Conservation (phyloP, 1,139 yeast genomes). For the Protomyces gravidus region DNA sequence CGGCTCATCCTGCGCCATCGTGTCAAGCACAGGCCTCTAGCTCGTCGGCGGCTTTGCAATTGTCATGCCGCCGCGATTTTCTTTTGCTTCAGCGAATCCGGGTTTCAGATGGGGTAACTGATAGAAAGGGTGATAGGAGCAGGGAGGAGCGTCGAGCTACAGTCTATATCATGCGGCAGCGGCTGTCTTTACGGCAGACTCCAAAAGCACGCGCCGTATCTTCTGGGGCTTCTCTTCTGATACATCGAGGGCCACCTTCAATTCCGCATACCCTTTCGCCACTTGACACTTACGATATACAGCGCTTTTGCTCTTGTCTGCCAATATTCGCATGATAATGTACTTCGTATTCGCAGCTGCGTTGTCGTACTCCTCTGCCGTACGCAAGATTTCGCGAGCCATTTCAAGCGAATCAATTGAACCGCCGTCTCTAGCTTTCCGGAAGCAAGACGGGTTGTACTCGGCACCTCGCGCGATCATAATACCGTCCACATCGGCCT, state of each 20-base stretch:
- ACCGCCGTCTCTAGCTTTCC: constrained; percentile 30
- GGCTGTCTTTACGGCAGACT: neutral
- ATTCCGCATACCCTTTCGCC: constrained; percentile 54
- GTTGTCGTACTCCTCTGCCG: constrained; percentile 57
- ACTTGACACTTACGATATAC: constrained; percentile 57
- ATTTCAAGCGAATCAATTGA: constrained; percentile 41
- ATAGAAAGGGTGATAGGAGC: too few species aligned
- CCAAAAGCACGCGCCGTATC: neutral
- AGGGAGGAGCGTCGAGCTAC: too few species aligned
- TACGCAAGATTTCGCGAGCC: constrained; percentile 53
- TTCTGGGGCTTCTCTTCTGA: neutral
- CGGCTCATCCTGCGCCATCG: constrained; percentile 19
- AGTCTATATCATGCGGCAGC: neutral
- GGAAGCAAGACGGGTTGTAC: constrained; percentile 73
- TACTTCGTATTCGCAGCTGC: constrained; percentile 71
- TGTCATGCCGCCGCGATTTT: too few species aligned
- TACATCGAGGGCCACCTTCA: constrained; percentile 36
- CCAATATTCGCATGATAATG: constrained; percentile 69
- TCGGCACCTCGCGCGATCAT: constrained; percentile 96
- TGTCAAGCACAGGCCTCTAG: neutral
- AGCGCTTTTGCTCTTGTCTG: constrained; percentile 57
- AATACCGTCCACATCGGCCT: constrained; percentile 64
- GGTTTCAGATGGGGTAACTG: too few species aligned
- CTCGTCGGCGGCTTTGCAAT: too few species aligned
- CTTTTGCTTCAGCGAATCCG: too few species aligned